phyloP scores from a whole-genome alignment of 768 basidiomycete genomes.

The Russula compacta region DNA sequence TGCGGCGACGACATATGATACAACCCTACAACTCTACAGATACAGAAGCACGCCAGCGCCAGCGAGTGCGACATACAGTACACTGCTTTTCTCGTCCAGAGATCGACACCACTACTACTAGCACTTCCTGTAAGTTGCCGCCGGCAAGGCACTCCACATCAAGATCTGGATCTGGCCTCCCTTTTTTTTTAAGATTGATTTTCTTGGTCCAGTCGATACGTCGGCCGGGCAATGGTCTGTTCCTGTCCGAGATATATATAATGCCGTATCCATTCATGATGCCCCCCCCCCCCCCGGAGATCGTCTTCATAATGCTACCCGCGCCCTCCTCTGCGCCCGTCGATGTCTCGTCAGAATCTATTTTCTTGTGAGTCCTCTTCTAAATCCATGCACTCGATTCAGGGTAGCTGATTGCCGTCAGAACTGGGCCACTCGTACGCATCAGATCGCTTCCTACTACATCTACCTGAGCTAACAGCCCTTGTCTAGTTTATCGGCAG shows the following conservation, averaged over 20 bases:
- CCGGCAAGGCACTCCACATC: too few relatives aligned
- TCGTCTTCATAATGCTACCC: background rate
- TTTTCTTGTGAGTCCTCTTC: background rate
- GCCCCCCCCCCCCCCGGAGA: background rate
- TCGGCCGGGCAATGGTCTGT: background rate
- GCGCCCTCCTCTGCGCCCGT: background rate
- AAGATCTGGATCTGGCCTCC: too few relatives aligned
- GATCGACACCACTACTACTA: too few relatives aligned
- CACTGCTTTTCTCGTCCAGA: too few relatives aligned
- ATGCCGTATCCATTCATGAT: background rate
- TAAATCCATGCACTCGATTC: too few relatives aligned
- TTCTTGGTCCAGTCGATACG: background rate
- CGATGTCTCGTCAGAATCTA: background rate
- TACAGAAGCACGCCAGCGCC: too few relatives aligned
- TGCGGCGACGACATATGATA: too few relatives aligned
- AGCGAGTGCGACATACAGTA: too few relatives aligned
- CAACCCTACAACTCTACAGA: too few relatives aligned
- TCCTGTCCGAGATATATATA: background rate
- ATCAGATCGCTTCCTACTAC: background rate
- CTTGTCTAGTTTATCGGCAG: background rate
- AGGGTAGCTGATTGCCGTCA: background rate
- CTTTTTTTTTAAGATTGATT: background rate
- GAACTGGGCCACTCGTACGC: slow-evolving; percentile 3
- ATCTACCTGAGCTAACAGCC: background rate
- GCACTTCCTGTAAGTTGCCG: too few relatives aligned